These are phyloP conservation scores for Neoarthrinium moseri DNA, from an alignment of 2,329 filamentous ascomycete species.

Conservation along the genomic window DNA sequence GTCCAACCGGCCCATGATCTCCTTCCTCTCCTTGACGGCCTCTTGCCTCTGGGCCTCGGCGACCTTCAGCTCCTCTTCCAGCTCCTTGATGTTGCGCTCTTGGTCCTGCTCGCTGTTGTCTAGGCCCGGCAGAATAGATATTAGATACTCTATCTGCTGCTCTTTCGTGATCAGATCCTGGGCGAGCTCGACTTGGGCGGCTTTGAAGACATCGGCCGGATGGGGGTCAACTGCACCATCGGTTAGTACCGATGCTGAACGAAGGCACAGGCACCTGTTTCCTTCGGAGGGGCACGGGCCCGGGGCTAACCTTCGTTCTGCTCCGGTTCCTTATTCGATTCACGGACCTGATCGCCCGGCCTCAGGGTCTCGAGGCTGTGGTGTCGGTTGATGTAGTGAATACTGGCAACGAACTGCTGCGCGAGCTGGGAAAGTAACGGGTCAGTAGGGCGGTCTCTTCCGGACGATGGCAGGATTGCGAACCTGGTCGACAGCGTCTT, in stretches of 20 bases:
- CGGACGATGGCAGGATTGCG: constrained; percentile 9
- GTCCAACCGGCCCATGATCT: constrained; percentile 59
- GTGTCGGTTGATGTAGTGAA: constrained; percentile 66
- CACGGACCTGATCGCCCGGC: constrained; percentile 57
- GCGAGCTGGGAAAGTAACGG: constrained; percentile 48
- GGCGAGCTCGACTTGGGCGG: constrained; percentile 70
- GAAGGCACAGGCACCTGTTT: not conserved
- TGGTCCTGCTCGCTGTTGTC: constrained; percentile 79
- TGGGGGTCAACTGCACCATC: constrained; percentile 54
- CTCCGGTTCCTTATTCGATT: constrained; percentile 53
- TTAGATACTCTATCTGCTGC: constrained; percentile 78
- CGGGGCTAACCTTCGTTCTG: constrained; percentile 47
- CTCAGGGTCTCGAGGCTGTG: constrained; percentile 64
- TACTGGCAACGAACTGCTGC: constrained; percentile 65
- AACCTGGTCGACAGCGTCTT: constrained; percentile 83
- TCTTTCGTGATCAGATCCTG: constrained; percentile 76
- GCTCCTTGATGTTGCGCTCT: constrained; percentile 61
- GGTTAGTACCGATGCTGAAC: constrained; percentile 10
- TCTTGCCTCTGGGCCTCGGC: constrained; percentile 62
- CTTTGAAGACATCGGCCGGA: constrained; percentile 62
- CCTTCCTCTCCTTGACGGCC: constrained; percentile 63
- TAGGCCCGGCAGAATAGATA: constrained; percentile 72
- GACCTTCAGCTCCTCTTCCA: constrained; percentile 63
- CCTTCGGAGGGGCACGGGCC: no score
- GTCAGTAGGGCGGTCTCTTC: not conserved